A percentile compares a stretch with the other conserved stretches of the same genome.
Evolutionary conservation across 2,329 filamentous ascomycete species (phyloP).

Genomic region (Claviceps maximensis): DNA sequence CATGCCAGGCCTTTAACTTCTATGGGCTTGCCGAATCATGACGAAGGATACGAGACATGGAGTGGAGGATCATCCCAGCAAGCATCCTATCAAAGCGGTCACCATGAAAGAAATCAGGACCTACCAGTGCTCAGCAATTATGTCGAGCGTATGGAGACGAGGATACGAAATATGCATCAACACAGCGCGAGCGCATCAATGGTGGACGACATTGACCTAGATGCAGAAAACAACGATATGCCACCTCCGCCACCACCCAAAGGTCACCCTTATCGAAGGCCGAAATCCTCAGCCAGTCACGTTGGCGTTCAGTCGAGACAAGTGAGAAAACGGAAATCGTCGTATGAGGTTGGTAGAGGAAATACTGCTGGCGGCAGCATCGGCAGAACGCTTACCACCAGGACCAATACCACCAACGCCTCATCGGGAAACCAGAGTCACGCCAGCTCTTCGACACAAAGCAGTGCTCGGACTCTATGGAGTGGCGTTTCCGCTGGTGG

Average conservation of each 20-base stretch:
- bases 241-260: slow-evolving; percentile 54
- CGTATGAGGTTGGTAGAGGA: slow-evolving; percentile 56
- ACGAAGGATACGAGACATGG: slow-evolving; percentile 49
- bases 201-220: slow-evolving; percentile 6
- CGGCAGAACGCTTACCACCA: slow-evolving; percentile 72
- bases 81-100: slow-evolving; percentile 26
- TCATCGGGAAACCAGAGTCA: slow-evolving; percentile 60
- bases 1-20: slow-evolving; percentile 51
- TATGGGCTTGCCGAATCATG: slow-evolving; percentile 50
- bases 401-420: slow-evolving; percentile 70
- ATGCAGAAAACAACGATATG: slow-evolving; percentile 28
- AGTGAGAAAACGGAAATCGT: slow-evolving; percentile 55
- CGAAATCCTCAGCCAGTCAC: slow-evolving; percentile 45
- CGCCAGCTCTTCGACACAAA: slow-evolving; percentile 61
- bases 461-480: slow-evolving; percentile 80
- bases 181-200: slow-evolving; percentile 29
- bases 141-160: slow-evolving; percentile 81
- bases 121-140: slow-evolving; percentile 71
- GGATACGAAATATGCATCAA: slow-evolving; percentile 59
- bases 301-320: slow-evolving; percentile 28
- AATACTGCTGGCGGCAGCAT: slow-evolving; percentile 29
- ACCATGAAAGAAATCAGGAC: slow-evolving; percentile 35
- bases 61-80: slow-evolving; percentile 40
- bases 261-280: slow-evolving; percentile 34
- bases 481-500: slow-evolving; percentile 82